Evolutionary conservation across 164 flowering plant species (phyloP).

Genomic region (Berberis vulgaris): DNA sequence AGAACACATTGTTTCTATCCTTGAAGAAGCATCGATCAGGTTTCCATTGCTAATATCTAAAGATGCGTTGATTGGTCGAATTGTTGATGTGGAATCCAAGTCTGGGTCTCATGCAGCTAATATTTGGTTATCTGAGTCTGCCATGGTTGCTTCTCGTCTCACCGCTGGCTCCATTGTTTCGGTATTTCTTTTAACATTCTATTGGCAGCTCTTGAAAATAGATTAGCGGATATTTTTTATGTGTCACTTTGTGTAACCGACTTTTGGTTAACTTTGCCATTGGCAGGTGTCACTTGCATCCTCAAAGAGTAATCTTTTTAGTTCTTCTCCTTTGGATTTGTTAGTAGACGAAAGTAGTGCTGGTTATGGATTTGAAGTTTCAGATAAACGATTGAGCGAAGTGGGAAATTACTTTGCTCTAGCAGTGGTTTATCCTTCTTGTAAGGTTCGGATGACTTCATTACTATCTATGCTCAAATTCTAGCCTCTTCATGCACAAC

Average conservation of each 20-base stretch:
- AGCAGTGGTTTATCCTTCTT: conserved; percentile 62
- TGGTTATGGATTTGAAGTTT: conserved; percentile 23
- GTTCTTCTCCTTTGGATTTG: conserved; percentile 46
- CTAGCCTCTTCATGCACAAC: no score
- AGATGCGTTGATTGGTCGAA: conserved; percentile 40
- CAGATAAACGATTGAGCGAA: conserved; percentile 13
- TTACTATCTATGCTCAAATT: no score
- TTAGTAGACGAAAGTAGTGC: conserved; percentile 32
- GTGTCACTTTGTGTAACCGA: background rate
- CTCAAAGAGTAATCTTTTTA: conserved; percentile 12
- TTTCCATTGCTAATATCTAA: conserved; percentile 54
- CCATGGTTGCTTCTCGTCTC: conserved; percentile 47
- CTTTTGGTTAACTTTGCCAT: background rate
- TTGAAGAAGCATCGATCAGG: conserved; percentile 43
- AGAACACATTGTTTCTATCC: conserved; percentile 23
- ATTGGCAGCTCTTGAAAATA: background rate
- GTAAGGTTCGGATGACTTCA: conserved; percentile 43
- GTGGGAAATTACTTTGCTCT: conserved; percentile 72
- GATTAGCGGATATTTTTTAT: background rate
- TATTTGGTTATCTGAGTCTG: conserved; percentile 69
- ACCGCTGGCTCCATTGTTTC: conserved; percentile 66
- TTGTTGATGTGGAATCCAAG: conserved; percentile 23
- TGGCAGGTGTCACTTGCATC: conserved; percentile 71
- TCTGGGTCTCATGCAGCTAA: conserved; percentile 25
- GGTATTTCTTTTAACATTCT: conserved; percentile 29